A percentile compares a stretch with the other conserved stretches of the same genome.
phyloP scores from a whole-genome alignment of 192 early-diverging fungal genomes.

The Linnemannia schmuckeri region DNA sequence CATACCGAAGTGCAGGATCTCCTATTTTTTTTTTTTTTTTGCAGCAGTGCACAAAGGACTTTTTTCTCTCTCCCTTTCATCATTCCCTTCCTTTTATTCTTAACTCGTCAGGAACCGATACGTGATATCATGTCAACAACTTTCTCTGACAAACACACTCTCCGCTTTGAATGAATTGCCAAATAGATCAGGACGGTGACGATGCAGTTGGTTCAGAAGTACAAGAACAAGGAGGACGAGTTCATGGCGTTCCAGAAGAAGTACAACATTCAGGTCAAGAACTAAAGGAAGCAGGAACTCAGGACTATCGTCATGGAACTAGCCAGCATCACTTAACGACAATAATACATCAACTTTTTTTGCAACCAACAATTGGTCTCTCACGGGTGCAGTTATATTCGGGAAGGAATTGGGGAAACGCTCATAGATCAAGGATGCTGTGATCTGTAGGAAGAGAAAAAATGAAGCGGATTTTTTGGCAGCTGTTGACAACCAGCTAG shows the following conservation, averaged over 20 bases:
- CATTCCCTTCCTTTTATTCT: no score
- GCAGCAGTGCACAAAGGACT: no score
- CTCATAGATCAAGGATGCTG: no score
- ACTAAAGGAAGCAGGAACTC: slow-evolving; percentile 22
- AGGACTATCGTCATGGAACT: neutral
- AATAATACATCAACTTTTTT: neutral
- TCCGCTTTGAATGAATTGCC: neutral
- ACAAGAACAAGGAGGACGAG: slow-evolving; percentile 93
- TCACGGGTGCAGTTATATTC: no score
- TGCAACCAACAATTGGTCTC: neutral
- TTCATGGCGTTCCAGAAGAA: slow-evolving; percentile 91
- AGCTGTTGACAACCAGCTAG: no score
- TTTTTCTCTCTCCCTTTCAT: no score
- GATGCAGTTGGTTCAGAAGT: slow-evolving; percentile 78
- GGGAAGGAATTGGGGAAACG: neutral
- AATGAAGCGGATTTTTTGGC: no score
- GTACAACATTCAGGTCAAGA: slow-evolving; percentile 81
- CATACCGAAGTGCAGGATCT: neutral
- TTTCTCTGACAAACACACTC: no score
- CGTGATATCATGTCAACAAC: neutral
- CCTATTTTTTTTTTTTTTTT: neutral
- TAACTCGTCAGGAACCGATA: neutral
- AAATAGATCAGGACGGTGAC: slow-evolving; percentile 82
- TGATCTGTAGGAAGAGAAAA: no score
- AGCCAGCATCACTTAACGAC: neutral